Conservation (phyloP, 2,329 filamentous ascomycete species). For the Sclerotinia minor region DNA sequence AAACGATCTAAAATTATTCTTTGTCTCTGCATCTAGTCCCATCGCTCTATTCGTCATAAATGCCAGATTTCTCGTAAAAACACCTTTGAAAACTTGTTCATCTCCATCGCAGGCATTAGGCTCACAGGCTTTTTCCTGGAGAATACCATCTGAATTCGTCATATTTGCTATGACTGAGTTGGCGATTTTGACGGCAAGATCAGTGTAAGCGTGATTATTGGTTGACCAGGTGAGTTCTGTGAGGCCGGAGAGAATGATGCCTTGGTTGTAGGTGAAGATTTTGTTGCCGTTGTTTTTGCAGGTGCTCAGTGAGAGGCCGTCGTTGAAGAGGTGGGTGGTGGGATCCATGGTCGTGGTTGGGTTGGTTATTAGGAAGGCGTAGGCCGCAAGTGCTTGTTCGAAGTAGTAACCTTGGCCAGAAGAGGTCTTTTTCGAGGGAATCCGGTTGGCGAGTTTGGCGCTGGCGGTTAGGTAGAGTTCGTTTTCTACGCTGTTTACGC, state of each 20-base stretch:
- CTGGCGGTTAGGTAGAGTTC: conserved; percentile 57
- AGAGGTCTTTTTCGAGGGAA: conserved; percentile 48
- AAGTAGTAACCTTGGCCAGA: conserved; percentile 53
- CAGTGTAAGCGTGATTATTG: conserved; percentile 45
- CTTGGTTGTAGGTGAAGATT: conserved; percentile 60
- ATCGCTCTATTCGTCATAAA: conserved; percentile 50
- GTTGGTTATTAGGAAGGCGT: conserved; percentile 51
- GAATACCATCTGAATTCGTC: conserved; percentile 48
- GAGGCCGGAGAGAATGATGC: conserved; percentile 59
- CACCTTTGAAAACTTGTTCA: conserved; percentile 69
- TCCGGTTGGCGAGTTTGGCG: conserved; percentile 56
- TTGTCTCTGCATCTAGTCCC: neutral
- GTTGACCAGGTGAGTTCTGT: conserved; percentile 57
- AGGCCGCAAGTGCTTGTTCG: conserved; percentile 53
- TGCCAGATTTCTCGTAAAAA: conserved; percentile 65
- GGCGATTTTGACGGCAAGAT: conserved; percentile 56
- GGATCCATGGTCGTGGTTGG: conserved; percentile 52
- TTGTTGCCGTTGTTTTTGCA: conserved; percentile 51
- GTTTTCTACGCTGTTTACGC: conserved; percentile 58
- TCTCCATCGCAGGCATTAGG: conserved; percentile 48
- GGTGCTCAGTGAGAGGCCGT: conserved; percentile 49
- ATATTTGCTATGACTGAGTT: conserved; percentile 52
- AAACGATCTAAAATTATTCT: conserved; percentile 3
- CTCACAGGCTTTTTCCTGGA: conserved; percentile 55
- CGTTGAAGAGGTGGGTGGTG: conserved; percentile 51